A percentile compares a stretch with the other conserved stretches of the same genome.
Conservation (phyloP, 257 asterid genomes). For the Coffea eugenioides region DNA sequence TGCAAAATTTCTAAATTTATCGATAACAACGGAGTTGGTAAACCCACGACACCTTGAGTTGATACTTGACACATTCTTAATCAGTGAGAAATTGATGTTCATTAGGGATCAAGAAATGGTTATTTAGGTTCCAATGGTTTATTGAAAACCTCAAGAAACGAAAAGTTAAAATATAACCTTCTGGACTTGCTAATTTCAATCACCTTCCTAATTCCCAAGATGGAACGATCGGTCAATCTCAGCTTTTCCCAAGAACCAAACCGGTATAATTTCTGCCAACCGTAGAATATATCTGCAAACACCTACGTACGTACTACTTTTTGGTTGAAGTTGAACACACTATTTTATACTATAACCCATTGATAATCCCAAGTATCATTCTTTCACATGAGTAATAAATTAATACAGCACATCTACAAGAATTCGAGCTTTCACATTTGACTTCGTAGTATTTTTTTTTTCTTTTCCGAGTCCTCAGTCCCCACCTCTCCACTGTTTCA, state of each 20-base stretch:
- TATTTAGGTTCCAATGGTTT: no score
- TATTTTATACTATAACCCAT: background rate
- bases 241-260: background rate
- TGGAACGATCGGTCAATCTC: slow-evolving; percentile 8
- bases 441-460: no score
- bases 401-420: background rate
- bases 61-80: background rate
- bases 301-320: background rate
- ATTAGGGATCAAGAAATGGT: background rate
- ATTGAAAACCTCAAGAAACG: background rate
- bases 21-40: background rate
- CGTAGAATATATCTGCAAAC: no score
- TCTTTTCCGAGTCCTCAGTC: background rate
- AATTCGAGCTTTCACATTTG: background rate
- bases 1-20: background rate
- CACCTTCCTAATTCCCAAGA: background rate
- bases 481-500: background rate
- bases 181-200: background rate
- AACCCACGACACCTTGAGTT: background rate
- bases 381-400: background rate
- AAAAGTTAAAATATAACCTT: background rate
- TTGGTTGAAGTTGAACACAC: background rate
- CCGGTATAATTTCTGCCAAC: background rate
- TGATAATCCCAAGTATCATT: slow-evolving; percentile 5
- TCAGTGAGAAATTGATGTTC: background rate